Conservation (phyloP, 768 basidiomycete genomes). For the Dentipellis fragilis region DNA sequence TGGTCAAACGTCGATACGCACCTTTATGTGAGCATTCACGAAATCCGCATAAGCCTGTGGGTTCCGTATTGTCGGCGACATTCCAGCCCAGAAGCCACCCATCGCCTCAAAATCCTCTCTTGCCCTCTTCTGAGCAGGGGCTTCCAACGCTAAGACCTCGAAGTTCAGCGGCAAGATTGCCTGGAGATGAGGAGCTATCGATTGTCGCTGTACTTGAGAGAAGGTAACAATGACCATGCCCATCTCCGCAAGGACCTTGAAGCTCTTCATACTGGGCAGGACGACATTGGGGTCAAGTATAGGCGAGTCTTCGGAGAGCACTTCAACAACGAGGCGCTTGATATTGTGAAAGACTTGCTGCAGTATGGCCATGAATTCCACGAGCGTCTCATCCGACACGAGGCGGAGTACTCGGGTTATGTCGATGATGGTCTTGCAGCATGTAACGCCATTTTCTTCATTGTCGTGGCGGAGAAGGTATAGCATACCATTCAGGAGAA, state of each 20-base stretch:
- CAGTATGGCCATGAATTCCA: slow-evolving; percentile 74
- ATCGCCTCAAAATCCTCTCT: slow-evolving; percentile 73
- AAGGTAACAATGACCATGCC: slow-evolving; percentile 87
- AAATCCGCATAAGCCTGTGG: slow-evolving; percentile 69
- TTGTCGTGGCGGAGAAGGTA: slow-evolving; percentile 82
- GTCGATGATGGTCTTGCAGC: slow-evolving; percentile 89
- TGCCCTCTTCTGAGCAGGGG: slow-evolving; percentile 71
- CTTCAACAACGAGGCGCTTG: slow-evolving; percentile 58
- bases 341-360: slow-evolving; percentile 72
- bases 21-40: slow-evolving; percentile 86
- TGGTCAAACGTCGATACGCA: slow-evolving; percentile 16
- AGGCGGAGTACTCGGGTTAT: slow-evolving; percentile 69
- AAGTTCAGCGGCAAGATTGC: slow-evolving; percentile 71
- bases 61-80: slow-evolving; percentile 70
- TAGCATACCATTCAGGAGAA: slow-evolving; percentile 74
- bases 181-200: slow-evolving; percentile 58
- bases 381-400: slow-evolving; percentile 60
- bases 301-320: slow-evolving; percentile 59
- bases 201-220: slow-evolving; percentile 66
- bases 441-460: slow-evolving; percentile 87
- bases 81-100: slow-evolving; percentile 76
- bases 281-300: slow-evolving; percentile 45
- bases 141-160: slow-evolving; percentile 66
- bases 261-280: slow-evolving; percentile 71
- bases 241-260: slow-evolving; percentile 92